Base-by-base conservation (phyloP, 306 rosid genomes). In the Cyclanthera cordifolia region DNA sequence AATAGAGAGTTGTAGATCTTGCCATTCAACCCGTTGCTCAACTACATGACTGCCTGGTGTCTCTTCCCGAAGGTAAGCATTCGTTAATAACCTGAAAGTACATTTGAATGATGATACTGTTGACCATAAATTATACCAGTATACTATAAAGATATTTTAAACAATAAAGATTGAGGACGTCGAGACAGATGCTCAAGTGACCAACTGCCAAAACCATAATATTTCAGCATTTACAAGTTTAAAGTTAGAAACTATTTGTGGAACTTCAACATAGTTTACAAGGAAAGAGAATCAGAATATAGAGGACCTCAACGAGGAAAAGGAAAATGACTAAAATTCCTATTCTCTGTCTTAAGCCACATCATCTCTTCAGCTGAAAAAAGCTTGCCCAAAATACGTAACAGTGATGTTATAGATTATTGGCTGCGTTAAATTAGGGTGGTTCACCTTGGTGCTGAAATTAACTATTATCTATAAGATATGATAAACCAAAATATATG, bases 11-110 rank as follows among this genome's bases (percentile, higher is more conserved):
- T 2, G 56, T 43, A 53, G 19, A 50, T 77, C 88, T 75, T 79
- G 79, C 99, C 99, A 94, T 86, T 94, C 99, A 79, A 94, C 99
- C 72, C 89, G 97, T 76, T 94, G 99, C 89, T 94, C 99, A 78
- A 94, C 99, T 70, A 90, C 99, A 81, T 94, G 90, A 77, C 97
- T 94, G 74, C 86, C 88, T 47, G 99, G 97, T 75, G 96, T 88
- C 82, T 94, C 99, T 90, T 88, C 97, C 56, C 97, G 94, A 47
- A 94, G 95, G 83, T 90, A 94, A 66, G 99, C 56, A 81, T 94
- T 94, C 63, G 96, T 86, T 72, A 94, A 47, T 71, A 90, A 86
- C 99, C 99, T 94, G 83, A 67, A 79, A 64, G 45, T n/a, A 70
- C 49, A 41, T 50, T 59, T 55, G 49, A 72, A 64, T 46, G 39